These are phyloP conservation scores for Acer saccharum DNA, from an alignment of 345 rosid genomes.

Conservation along the genomic window DNA sequence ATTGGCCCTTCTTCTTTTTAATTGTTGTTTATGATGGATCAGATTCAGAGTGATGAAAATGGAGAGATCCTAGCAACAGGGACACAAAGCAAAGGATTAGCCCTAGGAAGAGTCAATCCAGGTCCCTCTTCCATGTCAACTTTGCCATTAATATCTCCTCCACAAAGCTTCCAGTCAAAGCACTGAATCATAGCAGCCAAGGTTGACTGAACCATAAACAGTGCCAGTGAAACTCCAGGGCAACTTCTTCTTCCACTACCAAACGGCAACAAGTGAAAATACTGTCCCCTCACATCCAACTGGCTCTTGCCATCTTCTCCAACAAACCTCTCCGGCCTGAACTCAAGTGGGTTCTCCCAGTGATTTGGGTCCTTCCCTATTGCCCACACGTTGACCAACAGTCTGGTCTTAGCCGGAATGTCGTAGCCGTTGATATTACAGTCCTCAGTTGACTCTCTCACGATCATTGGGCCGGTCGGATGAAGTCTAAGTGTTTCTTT, in stretches of 20 bases:
- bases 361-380: constrained; percentile 55
- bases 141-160: constrained; percentile 26
- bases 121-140: constrained; percentile 59
- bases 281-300: constrained; percentile 53
- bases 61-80: constrained; percentile 44
- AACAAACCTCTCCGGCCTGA: constrained; percentile 58
- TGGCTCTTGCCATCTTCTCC: constrained; percentile 21
- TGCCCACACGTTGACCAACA: constrained; percentile 57
- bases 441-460: constrained; percentile 49
- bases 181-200: constrained; percentile 54
- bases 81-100: constrained; percentile 50
- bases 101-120: constrained; percentile 56
- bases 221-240: constrained; percentile 59
- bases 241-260: constrained; percentile 75
- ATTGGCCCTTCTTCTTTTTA: too few species aligned
- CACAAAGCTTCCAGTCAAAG: constrained; percentile 48
- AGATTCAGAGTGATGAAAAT: constrained; percentile 12
- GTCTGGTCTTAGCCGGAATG: constrained; percentile 52
- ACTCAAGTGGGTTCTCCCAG: constrained; percentile 64
- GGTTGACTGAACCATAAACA: constrained; percentile 43
- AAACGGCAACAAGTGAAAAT: constrained; percentile 57
- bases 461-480: constrained; percentile 63
- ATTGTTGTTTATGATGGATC: not conserved
- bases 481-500: constrained; percentile 77
- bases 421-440: constrained; percentile 44